Base-by-base conservation (phyloP, 1,284 basidiomycete species). In the Tetrapyrgos nigripes region DNA sequence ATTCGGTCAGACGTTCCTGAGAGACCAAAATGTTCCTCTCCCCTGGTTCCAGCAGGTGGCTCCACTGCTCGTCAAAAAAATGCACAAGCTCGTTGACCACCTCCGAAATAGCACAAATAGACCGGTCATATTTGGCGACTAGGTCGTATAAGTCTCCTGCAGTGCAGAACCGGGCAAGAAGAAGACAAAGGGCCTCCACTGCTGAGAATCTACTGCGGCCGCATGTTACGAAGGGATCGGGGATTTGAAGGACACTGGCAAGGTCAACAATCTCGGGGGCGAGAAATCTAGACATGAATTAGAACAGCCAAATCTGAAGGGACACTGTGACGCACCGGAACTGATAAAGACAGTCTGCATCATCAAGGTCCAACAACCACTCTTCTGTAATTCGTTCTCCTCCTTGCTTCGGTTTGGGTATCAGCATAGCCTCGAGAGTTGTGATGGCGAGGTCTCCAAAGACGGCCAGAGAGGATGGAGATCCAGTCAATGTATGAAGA, bases 1-100 rank as follows among this genome's bases (percentile, higher is more conserved):
- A 67, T 23, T 37, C 6, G 11, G 55, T 17, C 14, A 66, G 40
- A 14, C 47, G 4, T 17, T 23, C 17, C 63, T 46, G 8, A 4
- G 33, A 0, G 63, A 54, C 3, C 65, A 37, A n/a, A 28, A 21
- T n/a, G 50, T 57, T 43, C 66, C 64, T 48, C 62, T n/a, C n/a
- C n/a, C n/a, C n/a, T n/a, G n/a, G n/a, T n/a, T 57, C 43, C 29
- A 68, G 62, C 14, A 68, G 53, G 45, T 68, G 65, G 1, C 26
- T 26, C 65, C 64, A 66, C 3, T 33, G 37, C 9, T 60, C 35
- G 49, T 66, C 49, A 19, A 66, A 24, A 13, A 31, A 58, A 1
- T 11, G 28, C 4, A 51, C 52, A 23, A 62, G 31, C 6, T n/a
- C 24, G 37, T 66, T 64, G 10, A 62, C 45, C 24, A 60, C 35